These are phyloP conservation scores for Rauvolfia tetraphylla DNA, from an alignment of 257 asterid genomes.

Conservation along the genomic window DNA sequence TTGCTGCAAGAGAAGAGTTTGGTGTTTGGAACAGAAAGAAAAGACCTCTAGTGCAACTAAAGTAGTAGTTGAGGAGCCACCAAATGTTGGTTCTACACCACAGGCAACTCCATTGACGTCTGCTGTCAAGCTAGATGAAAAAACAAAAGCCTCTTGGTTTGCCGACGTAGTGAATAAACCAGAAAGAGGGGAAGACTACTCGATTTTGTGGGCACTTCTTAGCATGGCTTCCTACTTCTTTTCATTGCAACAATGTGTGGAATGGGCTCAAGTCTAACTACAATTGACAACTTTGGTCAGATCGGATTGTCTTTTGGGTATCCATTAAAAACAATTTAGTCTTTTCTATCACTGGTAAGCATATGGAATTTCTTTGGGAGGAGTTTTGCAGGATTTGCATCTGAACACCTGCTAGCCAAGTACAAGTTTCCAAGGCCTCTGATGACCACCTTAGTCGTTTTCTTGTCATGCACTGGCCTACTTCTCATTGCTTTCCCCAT, in stretches of 20 bases:
- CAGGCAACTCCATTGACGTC: background rate
- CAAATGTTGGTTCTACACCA: background rate
- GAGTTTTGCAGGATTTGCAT: conserved; percentile 65
- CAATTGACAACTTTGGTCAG: conserved; percentile 71
- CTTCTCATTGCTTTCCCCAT: conserved; percentile 63
- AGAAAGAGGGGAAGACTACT: conserved; percentile 68
- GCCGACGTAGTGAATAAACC: conserved; percentile 37
- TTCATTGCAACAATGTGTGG: conserved; percentile 69
- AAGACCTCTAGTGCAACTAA: background rate
- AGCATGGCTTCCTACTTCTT: conserved; percentile 58
- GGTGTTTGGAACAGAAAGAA: conserved; percentile 26
- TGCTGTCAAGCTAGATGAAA: background rate
- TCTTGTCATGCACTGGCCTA: conserved; percentile 50
- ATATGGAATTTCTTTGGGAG: conserved; percentile 83
- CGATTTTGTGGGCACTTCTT: conserved; percentile 55
- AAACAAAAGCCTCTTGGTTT: conserved; percentile 5
- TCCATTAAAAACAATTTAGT: conserved; percentile 50
- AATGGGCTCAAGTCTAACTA: conserved; percentile 63
- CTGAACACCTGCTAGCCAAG: conserved; percentile 42
- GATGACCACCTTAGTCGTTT: conserved; percentile 56
- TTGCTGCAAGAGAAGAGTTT: conserved; percentile 49
- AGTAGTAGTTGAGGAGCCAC: background rate
- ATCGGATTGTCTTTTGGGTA: conserved; percentile 67
- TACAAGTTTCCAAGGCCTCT: conserved; percentile 68
- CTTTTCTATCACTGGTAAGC: conserved; percentile 62